Base-by-base conservation (phyloP, 768 basidiomycete genomes). In the Amanita rimosa region DNA sequence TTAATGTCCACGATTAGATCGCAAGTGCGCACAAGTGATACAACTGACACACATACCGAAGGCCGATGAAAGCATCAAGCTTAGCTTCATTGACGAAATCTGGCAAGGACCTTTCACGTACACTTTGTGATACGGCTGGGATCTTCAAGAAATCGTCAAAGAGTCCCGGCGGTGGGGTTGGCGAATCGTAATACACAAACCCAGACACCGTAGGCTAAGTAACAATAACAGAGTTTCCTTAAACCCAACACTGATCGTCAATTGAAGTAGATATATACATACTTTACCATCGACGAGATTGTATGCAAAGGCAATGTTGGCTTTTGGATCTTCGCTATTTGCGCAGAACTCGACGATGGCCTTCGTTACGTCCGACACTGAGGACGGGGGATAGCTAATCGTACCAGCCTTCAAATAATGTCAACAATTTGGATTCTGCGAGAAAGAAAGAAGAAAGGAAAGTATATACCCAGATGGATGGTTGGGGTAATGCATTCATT, bases 381-480 rank as follows among this genome's bases (percentile, higher is more conserved):
- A 36, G 10, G 53, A 48, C 3, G 49, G 53, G 11, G 60, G 58
- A 47, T 62, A 61, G 3, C 55, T 59, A 13, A 79, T 68, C 1
- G 69, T 14, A 0, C 79, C 80, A 5, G 76, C 78, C 78, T 80
- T 31, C 2, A 50, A 46, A 13, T 3, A 6, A 37, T 21, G 13
- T 38, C 21, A 5, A 17, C 9, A 5, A 7, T 6, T 43, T 27
- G 5, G n/a, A 22, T 16, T 36, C 24, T 13, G 22, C 8, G 1
- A 26, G 24, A 29, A 14, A 8, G 10, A 35, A 42, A 17, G 48
- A 71, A 13, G n/a, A n/a, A n/a, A n/a, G n/a, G n/a, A n/a, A n/a
- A n/a, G n/a, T n/a, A n/a, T n/a, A n/a, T 62, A 82, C 80, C 80
- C 79, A 83, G 50, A 83, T 74, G 60, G 72, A 58, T 0, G 64